phyloP scores from a whole-genome alignment of 208 protist genomes.

The Willaertia magna region DNA sequence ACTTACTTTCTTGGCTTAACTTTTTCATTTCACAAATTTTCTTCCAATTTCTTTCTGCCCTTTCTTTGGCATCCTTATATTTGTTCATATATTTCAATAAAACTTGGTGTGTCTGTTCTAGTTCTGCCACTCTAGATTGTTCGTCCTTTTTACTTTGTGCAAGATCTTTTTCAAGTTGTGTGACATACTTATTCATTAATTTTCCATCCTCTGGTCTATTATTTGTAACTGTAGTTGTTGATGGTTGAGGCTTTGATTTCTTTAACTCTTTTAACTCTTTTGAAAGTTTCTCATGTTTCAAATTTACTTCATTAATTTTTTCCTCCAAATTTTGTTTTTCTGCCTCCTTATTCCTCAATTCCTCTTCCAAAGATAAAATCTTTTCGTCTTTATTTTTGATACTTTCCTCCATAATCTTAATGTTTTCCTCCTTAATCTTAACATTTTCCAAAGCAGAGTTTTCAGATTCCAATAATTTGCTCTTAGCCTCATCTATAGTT shows the following conservation, averaged over 20 bases:
- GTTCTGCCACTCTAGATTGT: neutral
- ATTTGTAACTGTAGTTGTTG: too few species aligned
- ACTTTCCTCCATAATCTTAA: too few species aligned
- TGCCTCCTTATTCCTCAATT: too few species aligned
- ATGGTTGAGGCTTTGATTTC: neutral
- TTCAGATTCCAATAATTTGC: too few species aligned
- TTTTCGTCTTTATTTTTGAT: too few species aligned
- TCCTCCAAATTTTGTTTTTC: too few species aligned
- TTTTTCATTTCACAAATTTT: neutral
- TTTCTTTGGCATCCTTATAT: neutral
- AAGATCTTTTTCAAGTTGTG: neutral
- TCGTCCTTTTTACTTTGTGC: neutral
- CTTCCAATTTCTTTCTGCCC: neutral
- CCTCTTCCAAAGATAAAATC: too few species aligned
- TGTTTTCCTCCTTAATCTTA: too few species aligned
- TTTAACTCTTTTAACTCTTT: neutral
- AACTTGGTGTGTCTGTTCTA: neutral
- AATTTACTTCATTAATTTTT: too few species aligned
- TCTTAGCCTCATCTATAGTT: too few species aligned
- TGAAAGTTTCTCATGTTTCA: neutral
- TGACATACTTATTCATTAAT: neutral
- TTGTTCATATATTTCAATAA: neutral
- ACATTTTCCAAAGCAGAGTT: too few species aligned
- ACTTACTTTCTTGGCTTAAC: neutral
- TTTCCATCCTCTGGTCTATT: neutral